Conservation (phyloP, 352 stramenopile genomes). For the Phytophthora nicotianae region DNA sequence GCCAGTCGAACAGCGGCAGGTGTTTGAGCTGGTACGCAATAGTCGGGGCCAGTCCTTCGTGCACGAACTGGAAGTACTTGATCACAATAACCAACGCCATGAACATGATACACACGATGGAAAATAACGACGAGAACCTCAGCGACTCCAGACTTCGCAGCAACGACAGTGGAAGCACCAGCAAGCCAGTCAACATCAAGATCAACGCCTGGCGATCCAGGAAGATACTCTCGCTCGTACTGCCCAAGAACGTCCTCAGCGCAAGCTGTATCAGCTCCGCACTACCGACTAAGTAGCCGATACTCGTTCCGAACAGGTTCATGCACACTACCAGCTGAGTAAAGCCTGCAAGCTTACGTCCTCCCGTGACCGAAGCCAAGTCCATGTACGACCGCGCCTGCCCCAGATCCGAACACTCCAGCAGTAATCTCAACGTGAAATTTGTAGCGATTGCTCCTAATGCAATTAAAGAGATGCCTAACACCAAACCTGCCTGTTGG, state of each 20-base stretch:
- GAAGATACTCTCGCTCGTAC: slow-evolving; percentile 55
- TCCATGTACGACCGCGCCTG: slow-evolving; percentile 87
- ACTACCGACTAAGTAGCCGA: slow-evolving; percentile 85
- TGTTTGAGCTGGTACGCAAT: slow-evolving; percentile 80
- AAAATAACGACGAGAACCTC: slow-evolving; percentile 89
- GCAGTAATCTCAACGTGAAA: slow-evolving; percentile 82
- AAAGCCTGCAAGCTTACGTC: slow-evolving; percentile 65
- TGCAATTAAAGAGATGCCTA: slow-evolving; percentile 75
- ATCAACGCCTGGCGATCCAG: slow-evolving; percentile 74
- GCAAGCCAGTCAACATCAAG: slow-evolving; percentile 54
- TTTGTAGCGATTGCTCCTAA: slow-evolving; percentile 76
- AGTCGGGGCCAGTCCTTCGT: slow-evolving; percentile 58
- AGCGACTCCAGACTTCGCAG: slow-evolving; percentile 84
- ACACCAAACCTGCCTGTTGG: slow-evolving; percentile 71
- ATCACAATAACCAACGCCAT: slow-evolving; percentile 88
- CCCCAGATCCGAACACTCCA: slow-evolving; percentile 76
- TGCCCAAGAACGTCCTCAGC: slow-evolving; percentile 54
- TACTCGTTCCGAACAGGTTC: slow-evolving; percentile 88
- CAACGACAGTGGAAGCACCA: slow-evolving; percentile 85
- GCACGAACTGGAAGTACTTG: slow-evolving; percentile 91
- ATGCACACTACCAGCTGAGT: slow-evolving; percentile 83
- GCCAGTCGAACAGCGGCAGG: slow-evolving; percentile 77
- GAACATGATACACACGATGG: slow-evolving; percentile 88
- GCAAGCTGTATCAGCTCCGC: slow-evolving; percentile 78
- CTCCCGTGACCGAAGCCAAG: slow-evolving; percentile 68